phyloP scores from a whole-genome alignment of 208 protist species.

The Leishmania lainsoni region DNA sequence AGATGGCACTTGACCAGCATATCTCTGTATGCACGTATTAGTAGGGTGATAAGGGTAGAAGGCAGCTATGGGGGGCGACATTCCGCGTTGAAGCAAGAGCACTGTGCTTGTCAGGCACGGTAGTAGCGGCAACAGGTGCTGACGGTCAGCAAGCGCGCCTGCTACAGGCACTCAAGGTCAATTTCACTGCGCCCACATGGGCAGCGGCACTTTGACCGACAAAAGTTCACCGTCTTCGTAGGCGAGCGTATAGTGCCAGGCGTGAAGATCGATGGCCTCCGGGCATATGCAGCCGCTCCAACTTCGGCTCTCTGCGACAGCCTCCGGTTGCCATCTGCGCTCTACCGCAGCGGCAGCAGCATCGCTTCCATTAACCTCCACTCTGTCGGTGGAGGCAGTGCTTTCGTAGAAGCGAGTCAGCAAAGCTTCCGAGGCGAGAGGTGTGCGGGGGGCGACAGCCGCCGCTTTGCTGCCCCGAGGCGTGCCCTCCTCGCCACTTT shows the following conservation, averaged over 20 bases:
- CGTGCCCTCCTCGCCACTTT: background rate
- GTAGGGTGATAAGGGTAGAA: no score
- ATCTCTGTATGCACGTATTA: no score
- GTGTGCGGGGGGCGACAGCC: background rate
- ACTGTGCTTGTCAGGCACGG: background rate
- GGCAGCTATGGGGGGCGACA: background rate
- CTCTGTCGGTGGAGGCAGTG: background rate
- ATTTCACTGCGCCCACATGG: slow-evolving; percentile 30
- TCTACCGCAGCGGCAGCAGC: background rate
- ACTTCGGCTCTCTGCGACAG: slow-evolving; percentile 15
- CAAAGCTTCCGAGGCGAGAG: slow-evolving; percentile 1
- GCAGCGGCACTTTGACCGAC: slow-evolving; percentile 38
- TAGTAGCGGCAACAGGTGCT: background rate
- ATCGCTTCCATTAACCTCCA: background rate
- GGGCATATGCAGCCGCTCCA: slow-evolving; percentile 48
- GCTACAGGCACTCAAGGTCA: background rate
- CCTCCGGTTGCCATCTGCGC: background rate
- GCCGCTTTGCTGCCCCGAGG: background rate
- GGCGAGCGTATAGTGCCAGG: slow-evolving; percentile 59
- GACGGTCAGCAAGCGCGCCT: no score
- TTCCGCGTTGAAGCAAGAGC: background rate
- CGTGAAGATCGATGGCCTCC: slow-evolving; percentile 65
- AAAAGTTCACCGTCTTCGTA: slow-evolving; percentile 22
- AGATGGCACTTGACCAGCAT: no score
- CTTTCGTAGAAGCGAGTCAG: slow-evolving; percentile 1